These are phyloP conservation scores for Coelastrella sp. DNA, from an alignment of 139 green algal genomes.

Conservation along the genomic window DNA sequence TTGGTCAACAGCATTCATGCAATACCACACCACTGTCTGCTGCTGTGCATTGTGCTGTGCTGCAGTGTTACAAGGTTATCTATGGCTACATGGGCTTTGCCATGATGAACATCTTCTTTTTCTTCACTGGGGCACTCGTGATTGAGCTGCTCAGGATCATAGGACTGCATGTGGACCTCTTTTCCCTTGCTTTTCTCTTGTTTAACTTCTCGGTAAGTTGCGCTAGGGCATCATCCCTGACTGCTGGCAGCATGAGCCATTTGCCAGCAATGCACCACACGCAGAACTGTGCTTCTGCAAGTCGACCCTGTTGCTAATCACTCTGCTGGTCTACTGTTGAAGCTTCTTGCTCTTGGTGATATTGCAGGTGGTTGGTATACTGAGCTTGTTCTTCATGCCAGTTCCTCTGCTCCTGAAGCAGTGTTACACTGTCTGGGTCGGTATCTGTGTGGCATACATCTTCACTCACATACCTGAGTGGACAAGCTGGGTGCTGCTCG, in stretches of 20 bases:
- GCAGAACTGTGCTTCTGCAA: too few species aligned
- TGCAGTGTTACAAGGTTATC: slow-evolving; percentile 86
- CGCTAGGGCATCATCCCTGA: neutral
- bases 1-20: too few species aligned
- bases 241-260: too few species aligned
- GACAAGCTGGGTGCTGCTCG: slow-evolving; percentile 96
- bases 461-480: slow-evolving; percentile 98
- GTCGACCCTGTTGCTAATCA: too few species aligned
- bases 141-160: slow-evolving; percentile 63
- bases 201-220: slow-evolving; percentile 92
- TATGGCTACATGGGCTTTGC: slow-evolving; percentile 96
- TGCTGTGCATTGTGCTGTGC: too few species aligned
- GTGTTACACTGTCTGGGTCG: slow-evolving; percentile 87
- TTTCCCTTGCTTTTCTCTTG: slow-evolving; percentile 87
- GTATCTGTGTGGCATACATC: slow-evolving; percentile 89
- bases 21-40: too few species aligned
- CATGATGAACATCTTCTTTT: slow-evolving; percentile 94
- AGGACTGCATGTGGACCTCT: slow-evolving; percentile 82
- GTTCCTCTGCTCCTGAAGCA: slow-evolving; percentile 93
- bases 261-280: too few species aligned
- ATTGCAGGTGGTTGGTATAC: slow-evolving; percentile 82
- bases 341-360: neutral
- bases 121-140: slow-evolving; percentile 83
- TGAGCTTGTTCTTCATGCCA: slow-evolving; percentile 87
- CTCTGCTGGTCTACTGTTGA: neutral